These are phyloP conservation scores for Balamuthia mandrillaris DNA, from an alignment of 208 protist species.

Conservation along the genomic window DNA sequence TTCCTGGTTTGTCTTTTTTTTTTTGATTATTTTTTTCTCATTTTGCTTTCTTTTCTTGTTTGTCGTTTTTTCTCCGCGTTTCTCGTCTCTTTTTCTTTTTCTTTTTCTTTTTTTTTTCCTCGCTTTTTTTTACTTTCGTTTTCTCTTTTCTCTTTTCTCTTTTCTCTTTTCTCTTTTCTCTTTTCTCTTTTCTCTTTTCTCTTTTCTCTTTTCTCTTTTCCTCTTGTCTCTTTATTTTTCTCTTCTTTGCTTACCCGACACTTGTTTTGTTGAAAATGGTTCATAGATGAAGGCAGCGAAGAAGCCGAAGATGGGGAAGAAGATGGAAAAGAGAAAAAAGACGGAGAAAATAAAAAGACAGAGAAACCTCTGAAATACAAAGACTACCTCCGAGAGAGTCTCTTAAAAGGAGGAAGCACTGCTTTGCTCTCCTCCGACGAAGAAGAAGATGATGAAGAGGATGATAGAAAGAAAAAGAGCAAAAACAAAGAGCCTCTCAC, in stretches of 20 bases:
- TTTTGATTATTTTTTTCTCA: neutral
- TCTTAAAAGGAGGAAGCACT: neutral
- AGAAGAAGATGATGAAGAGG: neutral
- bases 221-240: neutral
- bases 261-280: too few relatives aligned
- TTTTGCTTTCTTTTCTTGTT: neutral
- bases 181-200: neutral
- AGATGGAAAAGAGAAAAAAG: neutral
- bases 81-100: neutral
- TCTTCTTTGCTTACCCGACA: neutral
- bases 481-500: neutral
- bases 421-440: neutral
- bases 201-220: neutral
- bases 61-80: neutral
- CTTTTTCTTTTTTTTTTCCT: neutral
- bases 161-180: neutral
- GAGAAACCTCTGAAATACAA: neutral
- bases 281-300: neutral
- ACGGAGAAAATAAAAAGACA: neutral
- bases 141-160: neutral
- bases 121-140: neutral
- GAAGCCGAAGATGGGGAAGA: neutral
- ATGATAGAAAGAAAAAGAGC: neutral
- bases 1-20: neutral
- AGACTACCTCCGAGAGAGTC: neutral